Percentiles rank a stretch among this genome's conserved stretches.
phyloP scores from a whole-genome alignment of 352 stramenopile genomes.

The Phytophthora meadii region DNA sequence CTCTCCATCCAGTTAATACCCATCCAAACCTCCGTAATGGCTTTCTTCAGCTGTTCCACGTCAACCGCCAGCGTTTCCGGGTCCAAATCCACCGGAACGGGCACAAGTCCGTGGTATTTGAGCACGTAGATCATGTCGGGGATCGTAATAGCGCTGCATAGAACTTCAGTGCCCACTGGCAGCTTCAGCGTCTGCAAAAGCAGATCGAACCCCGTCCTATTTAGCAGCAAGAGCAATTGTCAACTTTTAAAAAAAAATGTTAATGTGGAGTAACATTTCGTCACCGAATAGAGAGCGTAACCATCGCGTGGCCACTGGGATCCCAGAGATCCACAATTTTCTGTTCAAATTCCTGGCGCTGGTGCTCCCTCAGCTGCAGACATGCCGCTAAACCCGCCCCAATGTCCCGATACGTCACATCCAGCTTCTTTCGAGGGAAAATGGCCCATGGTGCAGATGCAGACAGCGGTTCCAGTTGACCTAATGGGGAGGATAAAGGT shows the following conservation, averaged over 20 bases:
- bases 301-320: slow-evolving; percentile 61
- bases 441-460: slow-evolving; percentile 73
- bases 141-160: slow-evolving; percentile 88
- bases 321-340: slow-evolving; percentile 66
- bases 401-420: slow-evolving; percentile 82
- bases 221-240: slow-evolving; percentile 1
- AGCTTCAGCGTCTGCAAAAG: slow-evolving; percentile 79
- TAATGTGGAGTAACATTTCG: not conserved
- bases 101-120: slow-evolving; percentile 75
- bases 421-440: slow-evolving; percentile 85
- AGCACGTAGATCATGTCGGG: slow-evolving; percentile 87
- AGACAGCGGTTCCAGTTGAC: slow-evolving; percentile 61
- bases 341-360: slow-evolving; percentile 59
- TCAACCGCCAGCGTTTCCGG: slow-evolving; percentile 69
- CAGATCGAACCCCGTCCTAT: slow-evolving; percentile 84
- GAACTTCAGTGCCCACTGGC: slow-evolving; percentile 68
- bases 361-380: slow-evolving; percentile 60
- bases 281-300: slow-evolving; percentile 79
- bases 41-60: slow-evolving; percentile 46
- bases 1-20: not conserved
- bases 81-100: slow-evolving; percentile 76
- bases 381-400: slow-evolving; percentile 58
- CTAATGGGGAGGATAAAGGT: slow-evolving; percentile 18
- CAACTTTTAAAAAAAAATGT: not conserved
- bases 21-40: slow-evolving; percentile 50